Conservation (phyloP, 2,329 filamentous ascomycete genomes). For the Neonectria sp. region DNA sequence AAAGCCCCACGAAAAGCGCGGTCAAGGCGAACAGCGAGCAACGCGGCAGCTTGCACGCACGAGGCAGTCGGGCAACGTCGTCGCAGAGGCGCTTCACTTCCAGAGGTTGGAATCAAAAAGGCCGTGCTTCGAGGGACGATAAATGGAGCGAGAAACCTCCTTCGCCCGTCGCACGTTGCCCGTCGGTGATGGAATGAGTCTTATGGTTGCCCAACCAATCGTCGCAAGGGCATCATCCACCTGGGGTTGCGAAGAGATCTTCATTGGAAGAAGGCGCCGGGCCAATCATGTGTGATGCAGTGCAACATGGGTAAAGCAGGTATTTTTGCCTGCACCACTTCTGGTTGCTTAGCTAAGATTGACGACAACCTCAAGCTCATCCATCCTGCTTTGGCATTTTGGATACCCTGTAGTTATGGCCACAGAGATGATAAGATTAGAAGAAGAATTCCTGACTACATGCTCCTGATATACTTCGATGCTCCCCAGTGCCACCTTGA, state of each 20-base stretch:
- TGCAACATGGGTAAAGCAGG: constrained; percentile 8
- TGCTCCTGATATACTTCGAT: too few relatives aligned
- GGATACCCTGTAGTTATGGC: constrained; percentile 20
- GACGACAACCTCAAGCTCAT: constrained; percentile 21
- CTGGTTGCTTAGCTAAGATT: constrained; percentile 38
- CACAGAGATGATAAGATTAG: not conserved
- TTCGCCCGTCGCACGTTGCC: not conserved
- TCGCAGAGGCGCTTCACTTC: not conserved
- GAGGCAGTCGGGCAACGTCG: constrained; percentile 8
- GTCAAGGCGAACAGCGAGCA: constrained; percentile 23
- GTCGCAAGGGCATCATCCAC: constrained; percentile 45
- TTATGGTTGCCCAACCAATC: constrained; percentile 42
- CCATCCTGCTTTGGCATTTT: not conserved
- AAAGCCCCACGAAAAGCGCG: constrained; percentile 41
- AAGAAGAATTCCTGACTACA: not conserved
- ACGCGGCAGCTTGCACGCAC: constrained; percentile 19
- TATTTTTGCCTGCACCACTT: constrained; percentile 26
- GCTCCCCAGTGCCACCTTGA: not conserved
- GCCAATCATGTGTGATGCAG: constrained; percentile 37
- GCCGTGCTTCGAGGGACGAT: constrained; percentile 28
- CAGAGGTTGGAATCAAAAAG: not conserved
- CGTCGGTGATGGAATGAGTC: constrained; percentile 33
- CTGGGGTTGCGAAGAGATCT: constrained; percentile 40
- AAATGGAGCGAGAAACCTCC: constrained; percentile 25
- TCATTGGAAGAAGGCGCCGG: constrained; percentile 42